A percentile compares a stretch with the other conserved stretches of the same genome.
phyloP scores from a whole-genome alignment of 2,329 filamentous ascomycete genomes.

The Neofusicoccum cordaticola region DNA sequence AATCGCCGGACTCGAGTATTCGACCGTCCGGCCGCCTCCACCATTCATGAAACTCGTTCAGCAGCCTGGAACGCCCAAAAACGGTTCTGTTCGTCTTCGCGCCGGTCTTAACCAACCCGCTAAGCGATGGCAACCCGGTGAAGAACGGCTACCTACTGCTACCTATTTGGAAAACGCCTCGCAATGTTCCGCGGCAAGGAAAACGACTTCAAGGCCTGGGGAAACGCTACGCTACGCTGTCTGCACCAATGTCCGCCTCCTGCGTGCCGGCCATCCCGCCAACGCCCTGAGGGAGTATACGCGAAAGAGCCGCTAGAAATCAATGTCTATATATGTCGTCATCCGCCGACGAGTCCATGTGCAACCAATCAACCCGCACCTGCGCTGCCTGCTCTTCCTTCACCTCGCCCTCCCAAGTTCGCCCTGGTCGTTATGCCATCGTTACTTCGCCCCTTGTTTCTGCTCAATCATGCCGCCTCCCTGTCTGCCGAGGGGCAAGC shows the following conservation, averaged over 20 bases:
- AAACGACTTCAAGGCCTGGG: background rate
- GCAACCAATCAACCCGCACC: background rate
- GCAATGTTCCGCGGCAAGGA: conserved; percentile 9
- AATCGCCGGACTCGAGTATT: background rate
- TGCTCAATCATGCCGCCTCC: background rate
- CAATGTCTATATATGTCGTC: conserved; percentile 15
- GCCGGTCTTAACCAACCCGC: conserved; percentile 6
- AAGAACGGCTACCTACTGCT: conserved; percentile 15
- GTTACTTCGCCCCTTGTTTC: background rate
- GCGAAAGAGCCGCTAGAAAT: conserved; percentile 6
- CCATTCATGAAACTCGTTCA: conserved; percentile 2
- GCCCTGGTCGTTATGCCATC: background rate
- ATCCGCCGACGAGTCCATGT: background rate
- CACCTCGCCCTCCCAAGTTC: background rate
- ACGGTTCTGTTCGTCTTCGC: conserved; percentile 5
- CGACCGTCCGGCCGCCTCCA: no score
- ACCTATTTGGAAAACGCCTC: conserved; percentile 14
- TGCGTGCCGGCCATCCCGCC: conserved; percentile 1
- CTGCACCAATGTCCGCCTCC: background rate
- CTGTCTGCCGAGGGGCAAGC: background rate
- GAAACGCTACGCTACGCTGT: conserved; percentile 11
- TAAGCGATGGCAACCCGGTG: conserved; percentile 9
- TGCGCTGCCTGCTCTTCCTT: background rate
- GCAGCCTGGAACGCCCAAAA: conserved; percentile 7
- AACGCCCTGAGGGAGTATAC: conserved; percentile 11